Base-by-base conservation (phyloP, 495 filamentous ascomycete genomes). In the Stereocaulon alpinum region DNA sequence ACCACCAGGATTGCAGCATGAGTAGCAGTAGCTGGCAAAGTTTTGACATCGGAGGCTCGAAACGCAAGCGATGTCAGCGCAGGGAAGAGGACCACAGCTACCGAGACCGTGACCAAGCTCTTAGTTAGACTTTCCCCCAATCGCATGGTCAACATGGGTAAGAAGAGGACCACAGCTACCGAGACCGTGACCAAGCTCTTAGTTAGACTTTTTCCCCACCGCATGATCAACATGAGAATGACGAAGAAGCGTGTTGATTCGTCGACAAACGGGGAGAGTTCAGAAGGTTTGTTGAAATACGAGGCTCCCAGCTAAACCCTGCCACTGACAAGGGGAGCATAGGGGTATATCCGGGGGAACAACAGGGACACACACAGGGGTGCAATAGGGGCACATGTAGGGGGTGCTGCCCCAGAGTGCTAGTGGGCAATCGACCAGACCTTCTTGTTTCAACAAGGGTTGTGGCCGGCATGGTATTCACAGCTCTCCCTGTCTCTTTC, bases 91-190 rank as follows among this genome's bases (percentile, higher is more conserved):
- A 60, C 2, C 2, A 55, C 50, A 0, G 50, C 29, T 24, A 60
- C 50, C 3, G 58, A 60, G 7, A 41, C 40, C 5, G 51, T 55
- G 6, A 44, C 27, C 27, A 60, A 34, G 17, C 49, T 55, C 6
- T 42, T 60, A 2, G 24, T 29, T 3, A 45, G 3, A 9, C n/a
- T 55, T 20, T 55, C 17, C 9, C 40, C 24, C 1, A 60, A 11
- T 4, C 47, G 32, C 58, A 60, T 60, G 22, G 57, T 56, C 6
- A 60, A 27, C 58, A 60, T 60, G 41, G 58, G 58, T 18, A 60
- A n/a, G n/a, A n/a, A 60, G 4, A 56, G 51, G 20, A 60, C 2
- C 2, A 55, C 50, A 0, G 50, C 29, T 24, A 60, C 50, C 3
- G 58, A 60, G 7, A 41, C 40, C 5, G 51, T 55, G 6, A 44